These are phyloP conservation scores for Hymenoscyphus repandus DNA, from an alignment of 2,329 filamentous ascomycete genomes.

Conservation along the genomic window DNA sequence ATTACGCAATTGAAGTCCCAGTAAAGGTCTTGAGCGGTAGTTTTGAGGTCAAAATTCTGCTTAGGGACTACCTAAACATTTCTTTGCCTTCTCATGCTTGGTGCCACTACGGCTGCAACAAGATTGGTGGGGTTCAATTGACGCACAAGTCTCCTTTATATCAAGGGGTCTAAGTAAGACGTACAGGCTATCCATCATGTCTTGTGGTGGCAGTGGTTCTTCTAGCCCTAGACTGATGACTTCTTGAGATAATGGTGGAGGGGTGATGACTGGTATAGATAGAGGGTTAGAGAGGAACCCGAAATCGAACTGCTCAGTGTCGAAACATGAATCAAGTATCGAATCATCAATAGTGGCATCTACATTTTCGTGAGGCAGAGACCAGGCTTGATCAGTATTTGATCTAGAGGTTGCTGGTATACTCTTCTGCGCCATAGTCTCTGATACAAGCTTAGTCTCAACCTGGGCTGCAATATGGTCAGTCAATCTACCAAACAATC, in stretches of 20 bases:
- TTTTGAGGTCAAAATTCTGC: neutral
- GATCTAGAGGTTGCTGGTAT: constrained; percentile 1
- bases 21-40: neutral
- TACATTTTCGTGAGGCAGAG: constrained; percentile 22
- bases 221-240: constrained; percentile 77
- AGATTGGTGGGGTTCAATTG: neutral
- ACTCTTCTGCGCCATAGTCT: constrained; percentile 15
- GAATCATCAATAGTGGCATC: constrained; percentile 17
- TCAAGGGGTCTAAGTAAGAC: constrained; percentile 24
- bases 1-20: neutral
- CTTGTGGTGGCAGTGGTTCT: constrained; percentile 71
- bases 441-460: constrained; percentile 61
- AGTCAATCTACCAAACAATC: constrained; percentile 3
- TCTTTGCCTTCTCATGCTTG: neutral
- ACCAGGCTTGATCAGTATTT: constrained; percentile 18
- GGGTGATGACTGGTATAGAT: constrained; percentile 32
- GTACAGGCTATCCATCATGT: constrained; percentile 80
- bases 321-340: constrained; percentile 17
- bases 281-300: constrained; percentile 9
- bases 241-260: constrained; percentile 43
- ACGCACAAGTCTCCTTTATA: constrained; percentile 3
- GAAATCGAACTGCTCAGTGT: constrained; percentile 12
- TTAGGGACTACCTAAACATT: no score
- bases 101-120: neutral
- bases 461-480: constrained; percentile 71